Percentiles rank a stretch among this genome's conserved stretches.
These are phyloP conservation scores for Mycena polygramma DNA, from an alignment of 768 basidiomycete species.

Conservation along the genomic window DNA sequence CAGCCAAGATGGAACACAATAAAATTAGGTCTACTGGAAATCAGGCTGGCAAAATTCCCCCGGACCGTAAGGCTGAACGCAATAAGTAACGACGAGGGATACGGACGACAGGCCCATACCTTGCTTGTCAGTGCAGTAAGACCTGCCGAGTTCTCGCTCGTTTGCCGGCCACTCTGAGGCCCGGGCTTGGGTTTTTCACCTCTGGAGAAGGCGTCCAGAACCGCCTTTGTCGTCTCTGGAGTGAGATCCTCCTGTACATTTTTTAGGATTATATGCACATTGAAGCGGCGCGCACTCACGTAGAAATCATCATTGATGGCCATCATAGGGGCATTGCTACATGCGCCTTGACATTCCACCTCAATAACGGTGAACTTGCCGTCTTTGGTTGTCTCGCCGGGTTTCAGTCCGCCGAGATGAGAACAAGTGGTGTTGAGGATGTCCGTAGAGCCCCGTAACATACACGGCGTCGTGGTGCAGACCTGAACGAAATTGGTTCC, in stretches of 20 bases:
- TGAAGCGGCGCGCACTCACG: conserved; percentile 59
- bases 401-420: conserved; percentile 86
- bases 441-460: conserved; percentile 91
- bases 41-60: conserved; percentile 91
- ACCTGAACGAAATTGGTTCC: conserved; percentile 96
- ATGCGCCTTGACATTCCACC: conserved; percentile 98
- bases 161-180: conserved; percentile 88
- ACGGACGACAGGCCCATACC: conserved; percentile 55
- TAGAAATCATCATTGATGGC: conserved; percentile 98
- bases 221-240: conserved; percentile 77
- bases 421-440: conserved; percentile 88
- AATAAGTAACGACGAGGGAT: conserved; percentile 31
- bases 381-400: conserved; percentile 94
- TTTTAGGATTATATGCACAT: conserved; percentile 28
- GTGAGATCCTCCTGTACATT: conserved; percentile 84
- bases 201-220: conserved; percentile 83
- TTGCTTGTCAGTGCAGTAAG: conserved; percentile 84
- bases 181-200: conserved; percentile 94
- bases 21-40: conserved; percentile 69
- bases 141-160: conserved; percentile 94
- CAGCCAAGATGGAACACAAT: neutral
- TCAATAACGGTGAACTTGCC: conserved; percentile 98
- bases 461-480: conserved; percentile 99
- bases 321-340: conserved; percentile 98
- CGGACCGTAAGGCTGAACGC: conserved; percentile 87